Percentiles rank a stretch among this genome's conserved stretches.
phyloP scores from a whole-genome alignment of 1,139 yeast genomes.

The Saccharomyces pastorianus region DNA sequence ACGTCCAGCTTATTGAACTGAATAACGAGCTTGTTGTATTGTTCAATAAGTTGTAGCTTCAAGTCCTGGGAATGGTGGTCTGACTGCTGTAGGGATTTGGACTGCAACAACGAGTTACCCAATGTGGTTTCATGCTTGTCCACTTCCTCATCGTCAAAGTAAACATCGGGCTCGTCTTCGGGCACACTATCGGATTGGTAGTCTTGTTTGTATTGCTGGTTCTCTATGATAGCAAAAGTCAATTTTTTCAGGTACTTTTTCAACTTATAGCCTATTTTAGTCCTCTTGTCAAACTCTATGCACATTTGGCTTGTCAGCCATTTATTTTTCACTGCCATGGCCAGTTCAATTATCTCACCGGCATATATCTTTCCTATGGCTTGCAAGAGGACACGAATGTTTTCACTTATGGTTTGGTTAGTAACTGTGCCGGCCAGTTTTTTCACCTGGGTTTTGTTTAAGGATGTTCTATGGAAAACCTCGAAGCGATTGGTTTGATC shows the following conservation, averaged over 20 bases:
- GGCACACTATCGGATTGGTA: constrained; percentile 21
- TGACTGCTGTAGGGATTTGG: constrained; percentile 6
- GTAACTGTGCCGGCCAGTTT: constrained; percentile 71
- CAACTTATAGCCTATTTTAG: constrained; percentile 19
- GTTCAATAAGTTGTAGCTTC: constrained; percentile 20
- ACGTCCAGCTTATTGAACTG: constrained; percentile 27
- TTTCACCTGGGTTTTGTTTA: constrained; percentile 73
- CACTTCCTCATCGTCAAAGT: constrained; percentile 26
- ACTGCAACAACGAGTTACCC: constrained; percentile 21
- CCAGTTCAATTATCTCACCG: constrained; percentile 83
- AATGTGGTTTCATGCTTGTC: constrained; percentile 15
- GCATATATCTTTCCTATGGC: constrained; percentile 84
- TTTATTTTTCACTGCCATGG: constrained; percentile 56
- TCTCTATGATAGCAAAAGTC: not conserved
- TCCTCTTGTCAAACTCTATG: constrained; percentile 30
- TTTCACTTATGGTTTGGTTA: constrained; percentile 74
- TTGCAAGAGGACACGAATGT: constrained; percentile 72
- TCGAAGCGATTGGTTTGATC: constrained; percentile 86
- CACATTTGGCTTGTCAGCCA: constrained; percentile 39
- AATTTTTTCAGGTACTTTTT: too few relatives aligned
- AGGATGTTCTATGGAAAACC: constrained; percentile 73
- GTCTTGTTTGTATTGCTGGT: constrained; percentile 1
- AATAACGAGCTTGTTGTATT: constrained; percentile 25
- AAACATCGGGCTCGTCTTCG: constrained; percentile 28
- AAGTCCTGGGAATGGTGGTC: constrained; percentile 18